Base-by-base conservation (phyloP, 257 asterid genomes). In the Capsicum pubescens region DNA sequence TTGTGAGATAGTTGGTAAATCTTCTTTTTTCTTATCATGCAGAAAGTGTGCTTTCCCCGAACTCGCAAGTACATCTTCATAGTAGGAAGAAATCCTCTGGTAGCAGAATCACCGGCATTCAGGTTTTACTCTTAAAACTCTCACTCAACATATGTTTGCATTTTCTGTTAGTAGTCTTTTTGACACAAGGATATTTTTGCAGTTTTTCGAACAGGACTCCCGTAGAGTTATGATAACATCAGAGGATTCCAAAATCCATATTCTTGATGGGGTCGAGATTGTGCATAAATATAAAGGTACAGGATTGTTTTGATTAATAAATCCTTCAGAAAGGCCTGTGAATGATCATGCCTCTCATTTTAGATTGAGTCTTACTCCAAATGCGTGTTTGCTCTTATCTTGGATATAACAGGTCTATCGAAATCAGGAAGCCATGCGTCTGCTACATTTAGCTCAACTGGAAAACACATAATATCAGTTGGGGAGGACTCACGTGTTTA, bases 51-150 rank as follows among this genome's bases (percentile, higher is more conserved):
- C 85, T 90, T 80, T 60, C 83, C 60, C 84, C 91, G 79, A 89
- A 86, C 66, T 91, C 93, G 7, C 92, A 91, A 85, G 85, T 93
- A 77, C 88, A 90, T 59, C 83, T 94, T 83, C 83, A 71, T 48
- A 92, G 95, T 15, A 90, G 86, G 83, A 95, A 86, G 87, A 94
- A 89, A 84, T 91, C 98, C 9, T 86, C 92, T 17, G 85, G 91
- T 83, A 92, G 82, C 86, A 92, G 87, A 88, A 91, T 95, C n/a
- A 95, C 96, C 7, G 93, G 99, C 91, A 92, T 95, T 93, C 96
- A 93, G 98, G 97, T 94, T 87, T 56, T 77, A 85, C 67, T 78
- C 85, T 79, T 32, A 13, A 26, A 70, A 68, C 35, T 46, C 61
- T 71, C n/a, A 4, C 39, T 57, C 66, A 52, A 39, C 12, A 35